These are phyloP conservation scores for Parmales sp. DNA, from an alignment of 108 stramenopile genomes.

Conservation along the genomic window DNA sequence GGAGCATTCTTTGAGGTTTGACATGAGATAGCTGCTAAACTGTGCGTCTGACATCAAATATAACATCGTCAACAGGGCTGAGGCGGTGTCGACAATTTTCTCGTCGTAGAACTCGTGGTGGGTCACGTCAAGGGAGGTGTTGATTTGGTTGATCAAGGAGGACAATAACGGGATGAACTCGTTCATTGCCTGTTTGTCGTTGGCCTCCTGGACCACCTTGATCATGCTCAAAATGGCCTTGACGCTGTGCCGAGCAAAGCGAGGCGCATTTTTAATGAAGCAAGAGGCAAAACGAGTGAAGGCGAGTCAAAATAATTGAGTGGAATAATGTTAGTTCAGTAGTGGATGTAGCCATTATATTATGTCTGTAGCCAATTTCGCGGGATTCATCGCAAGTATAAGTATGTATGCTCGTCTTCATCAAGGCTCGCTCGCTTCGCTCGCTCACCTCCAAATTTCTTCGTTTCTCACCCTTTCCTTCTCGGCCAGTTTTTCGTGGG, in stretches of 20 bases:
- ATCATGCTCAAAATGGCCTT: neutral
- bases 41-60: conserved; percentile 1
- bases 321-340: too few relatives aligned
- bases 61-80: neutral
- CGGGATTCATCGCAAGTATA: too few relatives aligned
- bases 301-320: too few relatives aligned
- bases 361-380: too few relatives aligned
- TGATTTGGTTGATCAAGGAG: neutral
- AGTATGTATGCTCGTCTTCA: too few relatives aligned
- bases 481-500: too few relatives aligned
- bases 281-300: too few relatives aligned
- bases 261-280: too few relatives aligned
- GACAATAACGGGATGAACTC: neutral
- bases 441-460: too few relatives aligned
- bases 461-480: too few relatives aligned
- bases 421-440: neutral
- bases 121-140: neutral
- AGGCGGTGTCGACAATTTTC: neutral
- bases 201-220: neutral
- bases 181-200: neutral
- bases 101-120: neutral
- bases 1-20: neutral
- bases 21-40: neutral
- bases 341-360: too few relatives aligned
- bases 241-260: too few relatives aligned